Evolutionary conservation across 176 grass and related monocot species (phyloP).

Genomic region (Eleusine indica): DNA sequence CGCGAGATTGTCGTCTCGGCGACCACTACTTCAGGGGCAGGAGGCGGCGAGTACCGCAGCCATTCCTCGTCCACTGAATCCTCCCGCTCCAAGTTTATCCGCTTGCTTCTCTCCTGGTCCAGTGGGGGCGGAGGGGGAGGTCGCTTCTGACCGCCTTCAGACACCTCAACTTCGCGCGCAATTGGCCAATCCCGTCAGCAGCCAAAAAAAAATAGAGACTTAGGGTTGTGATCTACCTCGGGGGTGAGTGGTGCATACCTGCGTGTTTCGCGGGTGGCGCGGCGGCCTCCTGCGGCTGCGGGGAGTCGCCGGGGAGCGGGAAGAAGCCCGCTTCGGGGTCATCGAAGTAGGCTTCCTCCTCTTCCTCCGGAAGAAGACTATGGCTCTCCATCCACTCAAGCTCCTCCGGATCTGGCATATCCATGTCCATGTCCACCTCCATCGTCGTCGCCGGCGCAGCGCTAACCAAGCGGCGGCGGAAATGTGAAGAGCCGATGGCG

Average conservation of each 20-base stretch:
- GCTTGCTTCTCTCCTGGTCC: constrained; percentile 54
- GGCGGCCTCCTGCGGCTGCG: background rate
- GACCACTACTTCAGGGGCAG: constrained; percentile 29
- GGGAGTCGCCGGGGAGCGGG: background rate
- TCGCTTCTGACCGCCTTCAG: constrained; percentile 38
- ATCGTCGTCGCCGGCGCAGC: constrained; percentile 31
- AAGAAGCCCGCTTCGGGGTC: constrained; percentile 22
- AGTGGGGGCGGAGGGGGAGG: constrained; percentile 44
- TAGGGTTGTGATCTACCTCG: background rate
- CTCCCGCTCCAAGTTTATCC: constrained; percentile 32
- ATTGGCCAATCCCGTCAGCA: constrained; percentile 22
- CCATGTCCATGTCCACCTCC: constrained; percentile 75
- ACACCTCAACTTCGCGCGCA: constrained; percentile 16
- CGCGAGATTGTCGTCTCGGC: constrained; percentile 64
- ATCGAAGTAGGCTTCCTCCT: constrained; percentile 36
- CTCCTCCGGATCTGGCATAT: constrained; percentile 78
- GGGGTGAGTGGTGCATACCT: constrained; percentile 11
- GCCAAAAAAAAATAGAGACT: background rate
- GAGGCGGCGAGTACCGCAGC: constrained; percentile 43
- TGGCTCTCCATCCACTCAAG: constrained; percentile 86
- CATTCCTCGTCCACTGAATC: constrained; percentile 42
- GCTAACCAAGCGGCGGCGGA: constrained; percentile 37
- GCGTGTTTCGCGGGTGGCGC: constrained; percentile 4
- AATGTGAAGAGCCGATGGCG: constrained; percentile 26
- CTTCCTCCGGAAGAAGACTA: constrained; percentile 54